Conservation (phyloP, 2,329 filamentous ascomycete species). For the Pseudogymnoascus sp. region DNA sequence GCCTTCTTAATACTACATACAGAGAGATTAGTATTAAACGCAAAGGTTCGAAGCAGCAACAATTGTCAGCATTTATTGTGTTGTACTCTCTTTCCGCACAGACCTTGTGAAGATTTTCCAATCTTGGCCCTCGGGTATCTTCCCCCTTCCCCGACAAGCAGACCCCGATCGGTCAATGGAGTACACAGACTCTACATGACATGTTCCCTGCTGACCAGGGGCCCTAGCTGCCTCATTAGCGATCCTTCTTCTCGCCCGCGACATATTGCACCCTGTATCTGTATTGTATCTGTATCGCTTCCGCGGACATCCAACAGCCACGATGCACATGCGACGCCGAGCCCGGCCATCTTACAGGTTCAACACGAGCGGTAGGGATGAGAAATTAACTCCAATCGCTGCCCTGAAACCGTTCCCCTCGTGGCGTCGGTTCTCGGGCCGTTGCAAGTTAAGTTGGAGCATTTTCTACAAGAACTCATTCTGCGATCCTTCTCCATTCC, state of each 20-base stretch:
- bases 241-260: not conserved
- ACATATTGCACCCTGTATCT: not conserved
- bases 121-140: no score
- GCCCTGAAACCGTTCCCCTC: not conserved
- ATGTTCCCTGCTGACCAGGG: not conserved
- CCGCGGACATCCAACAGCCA: not conserved
- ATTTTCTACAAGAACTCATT: not conserved
- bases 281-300: not conserved
- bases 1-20: no score
- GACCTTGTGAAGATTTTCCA: no score
- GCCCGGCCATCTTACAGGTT: not conserved
- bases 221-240: not conserved
- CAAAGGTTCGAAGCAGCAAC: no score
- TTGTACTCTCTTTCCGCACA: no score
- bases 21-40: no score
- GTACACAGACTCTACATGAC: not conserved
- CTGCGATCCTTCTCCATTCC: not conserved
- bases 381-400: not conserved
- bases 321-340: not conserved
- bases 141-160: no score
- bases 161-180: not conserved
- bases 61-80: no score
- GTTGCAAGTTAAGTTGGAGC: not conserved
- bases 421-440: not conserved
- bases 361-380: not conserved